Conservation (phyloP, 2,329 filamentous ascomycete genomes). For the Triangularia verruculosa region DNA sequence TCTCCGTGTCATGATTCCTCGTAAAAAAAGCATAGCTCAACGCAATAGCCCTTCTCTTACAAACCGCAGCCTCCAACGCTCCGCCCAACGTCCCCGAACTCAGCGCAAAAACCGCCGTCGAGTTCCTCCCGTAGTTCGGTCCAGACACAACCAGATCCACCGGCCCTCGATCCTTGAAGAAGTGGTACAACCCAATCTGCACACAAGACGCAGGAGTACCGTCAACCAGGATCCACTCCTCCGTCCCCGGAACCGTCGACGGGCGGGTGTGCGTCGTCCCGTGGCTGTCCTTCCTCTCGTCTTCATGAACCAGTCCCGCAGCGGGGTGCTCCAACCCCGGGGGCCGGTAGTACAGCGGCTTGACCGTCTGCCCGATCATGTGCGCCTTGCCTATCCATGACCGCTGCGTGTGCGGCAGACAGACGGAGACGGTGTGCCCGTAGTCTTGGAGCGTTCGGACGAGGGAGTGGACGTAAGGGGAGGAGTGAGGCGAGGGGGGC, state of each 20-base stretch:
- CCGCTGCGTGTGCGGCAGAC: constrained; percentile 84
- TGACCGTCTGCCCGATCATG: constrained; percentile 84
- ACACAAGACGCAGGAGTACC: constrained; percentile 79
- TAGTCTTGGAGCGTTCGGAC: constrained; percentile 67
- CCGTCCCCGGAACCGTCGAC: constrained; percentile 43
- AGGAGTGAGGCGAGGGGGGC: constrained; percentile 72
- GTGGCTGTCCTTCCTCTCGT: constrained; percentile 41
- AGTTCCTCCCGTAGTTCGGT: constrained; percentile 81
- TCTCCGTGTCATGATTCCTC: constrained; percentile 74
- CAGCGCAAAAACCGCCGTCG: constrained; percentile 74
- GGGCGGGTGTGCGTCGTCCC: constrained; percentile 65
- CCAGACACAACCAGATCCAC: constrained; percentile 76
- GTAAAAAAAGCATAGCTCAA: constrained; percentile 89
- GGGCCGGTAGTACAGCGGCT: constrained; percentile 77
- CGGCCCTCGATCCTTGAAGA: constrained; percentile 68
- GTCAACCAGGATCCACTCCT: constrained; percentile 80
- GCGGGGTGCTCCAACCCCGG: constrained; percentile 37
- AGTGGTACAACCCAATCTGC: constrained; percentile 78
- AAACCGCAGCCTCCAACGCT: constrained; percentile 73
- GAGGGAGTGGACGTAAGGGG: constrained; percentile 75
- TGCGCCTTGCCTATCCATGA: constrained; percentile 99
- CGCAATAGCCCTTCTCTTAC: constrained; percentile 69
- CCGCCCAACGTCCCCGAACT: constrained; percentile 75
- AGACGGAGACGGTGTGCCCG: constrained; percentile 86
- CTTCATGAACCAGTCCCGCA: constrained; percentile 31